Base-by-base conservation (phyloP, 1,284 basidiomycete species). In the Ceratobasidium sp. region DNA sequence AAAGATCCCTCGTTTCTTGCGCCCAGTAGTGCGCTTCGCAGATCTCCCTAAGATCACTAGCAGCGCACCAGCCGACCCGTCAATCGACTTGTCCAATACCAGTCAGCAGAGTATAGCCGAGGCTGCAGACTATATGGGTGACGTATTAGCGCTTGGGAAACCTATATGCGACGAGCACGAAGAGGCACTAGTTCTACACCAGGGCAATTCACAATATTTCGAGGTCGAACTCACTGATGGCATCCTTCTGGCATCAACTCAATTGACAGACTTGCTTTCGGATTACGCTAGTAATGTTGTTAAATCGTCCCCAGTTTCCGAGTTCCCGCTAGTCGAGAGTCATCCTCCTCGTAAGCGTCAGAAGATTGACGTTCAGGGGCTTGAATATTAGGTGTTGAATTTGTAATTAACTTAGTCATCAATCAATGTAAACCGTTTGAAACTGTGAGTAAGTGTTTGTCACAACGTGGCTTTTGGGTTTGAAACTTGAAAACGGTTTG, bases 391-490 rank as follows among this genome's bases (percentile, higher is more conserved):
- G 51, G 28, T 15, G 10, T 5, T 67, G 13, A n/a, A 67, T 67
- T 67, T 67, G 65, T 67, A 67, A 51, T 67, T 51, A n/a, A 31
- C 42, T n/a, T 67, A n/a, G 39, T 42, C 39, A 67, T 6, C 8
- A 51, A 67, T 67, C n/a, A 3, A 67, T 67, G 33, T 26, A 51
- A 51, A 67, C 65, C 17, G 65, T 47, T 67, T 67, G 45, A 51
- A 35, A 67, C n/a, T 20, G 26, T 47, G n/a, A 51, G 26, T 67
- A 45, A 17, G n/a, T n/a, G 65, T 67, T 67, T 67, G 42, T 49
- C n/a, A 67, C 65, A 67, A 49, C 47, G 47, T 31, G 47, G 8
- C 23, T 61, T 37, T 61, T 61, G 11, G 58, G 58, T 61, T 37
- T 31, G 58, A 61, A 61, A 61, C 58, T 3, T 61, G 33, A 20